Evolutionary conservation across 2,329 filamentous ascomycete genomes (phyloP), one percentile per base, ranked within the genome.

Genomic region (Capronia americana): DNA sequence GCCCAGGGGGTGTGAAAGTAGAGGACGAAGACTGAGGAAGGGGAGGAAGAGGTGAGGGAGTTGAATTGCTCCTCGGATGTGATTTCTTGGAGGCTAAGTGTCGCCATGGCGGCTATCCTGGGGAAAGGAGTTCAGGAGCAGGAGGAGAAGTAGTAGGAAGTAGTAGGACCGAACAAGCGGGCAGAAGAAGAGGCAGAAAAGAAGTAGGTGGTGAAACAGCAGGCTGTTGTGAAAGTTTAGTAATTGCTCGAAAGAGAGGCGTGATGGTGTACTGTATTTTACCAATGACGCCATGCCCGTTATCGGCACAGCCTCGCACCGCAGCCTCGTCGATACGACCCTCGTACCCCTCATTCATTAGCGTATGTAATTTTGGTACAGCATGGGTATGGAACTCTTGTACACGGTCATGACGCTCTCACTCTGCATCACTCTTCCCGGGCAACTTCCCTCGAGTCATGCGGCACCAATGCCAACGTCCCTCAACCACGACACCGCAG

Each of bases 1-100:
- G 95, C 95, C 95, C 95, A 99, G 71, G 93, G 91, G 23, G 95
- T 93, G 79, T 98, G 91, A 84, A 99, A 99, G 78, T 93, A 97
- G 76, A 96, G 87, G 75, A 97, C 85, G 69, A 94, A 85, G 67
- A 97, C 87, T 17, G 91, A 87, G 17, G 88, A 86, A 1, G 89
- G 76, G 11, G 91, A 86, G 14, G 93, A 84, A 50, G 87, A 84
- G 69, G 84, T 83, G 69, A 92, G 82, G 75, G 87, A 81, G 71
- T 88, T 83, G 88, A 95, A 97, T 73, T 88, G 88, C 72, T 85
- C 81, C 74, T 92, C 87, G 73, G 86, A 88, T 73, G 87, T 86
- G 79, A 97, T 90, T 75, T 96, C 91, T 71, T 85, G 87, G 75
- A 97, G 87, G 66, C 86, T 88, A 71, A 97, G 87, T 66, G 86